A percentile compares a stretch with the other conserved stretches of the same genome.
Evolutionary conservation across 371 early-diverging fungal species (phyloP).

Genomic region (Circinella minor): DNA sequence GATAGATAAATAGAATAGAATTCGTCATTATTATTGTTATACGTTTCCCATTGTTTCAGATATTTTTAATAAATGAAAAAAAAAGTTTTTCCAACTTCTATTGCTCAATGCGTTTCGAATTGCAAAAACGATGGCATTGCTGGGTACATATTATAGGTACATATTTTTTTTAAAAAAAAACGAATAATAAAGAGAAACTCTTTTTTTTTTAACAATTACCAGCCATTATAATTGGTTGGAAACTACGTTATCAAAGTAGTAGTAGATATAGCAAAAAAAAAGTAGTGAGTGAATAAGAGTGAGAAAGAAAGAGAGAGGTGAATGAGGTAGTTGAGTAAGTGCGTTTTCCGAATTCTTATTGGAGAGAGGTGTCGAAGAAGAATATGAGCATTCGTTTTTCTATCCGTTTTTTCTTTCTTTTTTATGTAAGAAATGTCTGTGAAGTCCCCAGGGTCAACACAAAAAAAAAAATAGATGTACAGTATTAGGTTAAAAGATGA

Average conservation of each 20-base stretch:
- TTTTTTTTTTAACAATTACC: slow-evolving; percentile 12
- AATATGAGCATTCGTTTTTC: slow-evolving; percentile 18
- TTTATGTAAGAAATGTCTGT: no score
- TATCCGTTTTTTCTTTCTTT: not conserved
- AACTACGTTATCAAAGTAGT: not conserved
- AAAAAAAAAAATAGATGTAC: slow-evolving; percentile 13
- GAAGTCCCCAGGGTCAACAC: not conserved
- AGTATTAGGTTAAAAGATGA: slow-evolving; percentile 2
- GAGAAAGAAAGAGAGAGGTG: not conserved
- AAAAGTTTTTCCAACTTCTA: not conserved
- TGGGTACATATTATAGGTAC: no score
- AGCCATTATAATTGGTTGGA: slow-evolving; percentile 16
- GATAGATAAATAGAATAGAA: not conserved
- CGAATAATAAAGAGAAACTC: no score
- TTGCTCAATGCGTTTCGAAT: not conserved
- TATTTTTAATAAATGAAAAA: not conserved
- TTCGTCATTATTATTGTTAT: no score
- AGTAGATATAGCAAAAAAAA: slow-evolving; percentile 7
- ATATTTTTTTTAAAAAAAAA: no score
- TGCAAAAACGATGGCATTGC: no score
- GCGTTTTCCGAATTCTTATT: slow-evolving; percentile 1
- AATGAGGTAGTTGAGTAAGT: not conserved
- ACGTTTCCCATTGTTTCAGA: not conserved
- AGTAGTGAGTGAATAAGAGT: no score
- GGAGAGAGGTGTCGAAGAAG: slow-evolving; percentile 12